Evolutionary conservation across 441 rosid genomes (phyloP), one percentile per base, ranked within the genome.

Genomic region (Metrosideros polymorpha): DNA sequence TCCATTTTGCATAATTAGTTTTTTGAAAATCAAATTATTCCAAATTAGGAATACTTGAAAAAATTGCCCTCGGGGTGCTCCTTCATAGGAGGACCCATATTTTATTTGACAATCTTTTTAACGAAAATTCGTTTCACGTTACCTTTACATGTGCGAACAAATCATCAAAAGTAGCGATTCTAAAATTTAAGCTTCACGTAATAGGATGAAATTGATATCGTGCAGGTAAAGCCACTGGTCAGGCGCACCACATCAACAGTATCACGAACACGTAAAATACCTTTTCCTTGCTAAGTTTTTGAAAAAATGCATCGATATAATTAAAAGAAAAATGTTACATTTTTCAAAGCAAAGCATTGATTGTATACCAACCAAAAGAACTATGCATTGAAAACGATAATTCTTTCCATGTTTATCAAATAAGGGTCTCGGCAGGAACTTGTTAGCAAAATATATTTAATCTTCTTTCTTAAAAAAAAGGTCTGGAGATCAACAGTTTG

Each of bases 221-320:
- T 22, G 4, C 1, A 8, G 4, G 6, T 22, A 19, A 2, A 15
- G 0, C 2, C 7, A 10, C 19, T 53, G 0, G 4, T 56, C 5
- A 7, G 12, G 45, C 2, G 0, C 1, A 17, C 14, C 25, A 32
- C 77, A 10, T 56, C 30, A 1, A 63, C 2, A 2, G 0, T 22
- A 32, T 5, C 4, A 4, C 7, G 9, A 19, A 63, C 24, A 32
- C 12, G 1, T 6, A 4, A 30, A 61, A 1, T 30, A 32, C 76
- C 13, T 63, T 10, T 35, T 19, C 45, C 47, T 22, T 66, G 45
- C 15, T 22, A 35, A 66, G 27, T 35, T 5, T 5, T 3, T 35
- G n/a, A 12, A 4, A 12, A 63, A 22, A 6, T 22, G 22, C 47
- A 35, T 35, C 3, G 0, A 24, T 4, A 35, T 6, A 6, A 24